phyloP scores from a whole-genome alignment of 805 yeast species.

The Candida palmyrensis region DNA sequence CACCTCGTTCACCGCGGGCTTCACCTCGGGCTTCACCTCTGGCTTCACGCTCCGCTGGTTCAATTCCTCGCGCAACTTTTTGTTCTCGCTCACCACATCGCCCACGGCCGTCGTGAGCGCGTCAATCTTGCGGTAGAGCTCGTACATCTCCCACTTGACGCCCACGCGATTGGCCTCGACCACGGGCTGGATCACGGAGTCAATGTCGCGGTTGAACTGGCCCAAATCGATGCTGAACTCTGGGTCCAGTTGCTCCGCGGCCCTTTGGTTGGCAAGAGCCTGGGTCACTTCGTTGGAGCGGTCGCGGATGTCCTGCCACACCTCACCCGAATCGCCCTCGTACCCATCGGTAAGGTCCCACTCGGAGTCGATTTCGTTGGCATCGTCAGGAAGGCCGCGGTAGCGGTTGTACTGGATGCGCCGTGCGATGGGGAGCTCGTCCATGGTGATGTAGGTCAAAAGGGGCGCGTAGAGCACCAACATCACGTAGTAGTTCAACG shows the following conservation, averaged over 20 bases:
- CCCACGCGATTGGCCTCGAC: slow-evolving; percentile 49
- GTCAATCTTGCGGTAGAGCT: slow-evolving; percentile 49
- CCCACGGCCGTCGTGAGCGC: slow-evolving; percentile 37
- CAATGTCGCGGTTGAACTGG: slow-evolving; percentile 49
- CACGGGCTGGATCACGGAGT: slow-evolving; percentile 53
- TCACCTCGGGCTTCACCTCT: not conserved
- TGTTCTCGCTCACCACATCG: slow-evolving; percentile 30
- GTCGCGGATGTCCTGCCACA: slow-evolving; percentile 35
- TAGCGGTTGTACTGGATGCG: slow-evolving; percentile 68
- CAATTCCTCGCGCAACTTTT: slow-evolving; percentile 17
- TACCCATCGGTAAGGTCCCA: slow-evolving; percentile 84
- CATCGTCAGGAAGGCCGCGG: slow-evolving; percentile 65
- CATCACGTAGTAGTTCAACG: slow-evolving; percentile 55
- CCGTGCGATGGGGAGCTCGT: slow-evolving; percentile 63
- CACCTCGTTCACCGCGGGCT: too few relatives aligned
- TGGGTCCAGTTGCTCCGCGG: slow-evolving; percentile 67
- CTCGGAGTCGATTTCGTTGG: slow-evolving; percentile 69
- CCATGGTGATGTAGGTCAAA: slow-evolving; percentile 52
- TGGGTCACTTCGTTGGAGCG: slow-evolving; percentile 32
- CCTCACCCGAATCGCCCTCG: slow-evolving; percentile 24
- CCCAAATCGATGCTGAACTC: slow-evolving; percentile 49
- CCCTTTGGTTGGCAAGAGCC: slow-evolving; percentile 44
- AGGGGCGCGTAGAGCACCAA: slow-evolving; percentile 63
- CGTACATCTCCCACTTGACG: slow-evolving; percentile 60
- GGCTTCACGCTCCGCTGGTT: not conserved